Evolutionary conservation across 352 stramenopile species (phyloP), one percentile per base, ranked within the genome.

Genomic region (Phytophthora sojae): DNA sequence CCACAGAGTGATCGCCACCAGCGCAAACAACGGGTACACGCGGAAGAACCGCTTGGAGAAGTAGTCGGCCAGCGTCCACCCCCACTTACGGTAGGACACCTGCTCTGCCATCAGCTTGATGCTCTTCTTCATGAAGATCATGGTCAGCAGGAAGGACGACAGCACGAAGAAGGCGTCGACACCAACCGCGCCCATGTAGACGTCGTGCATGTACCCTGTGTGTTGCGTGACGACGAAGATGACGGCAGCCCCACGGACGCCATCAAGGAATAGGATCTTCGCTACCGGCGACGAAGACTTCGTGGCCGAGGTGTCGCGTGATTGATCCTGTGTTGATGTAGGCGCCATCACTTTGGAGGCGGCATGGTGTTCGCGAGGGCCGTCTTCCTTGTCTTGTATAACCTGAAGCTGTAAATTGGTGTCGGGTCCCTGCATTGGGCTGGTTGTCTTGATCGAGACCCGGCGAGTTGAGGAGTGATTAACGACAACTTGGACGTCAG

Each of bases 211-310:
- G 54, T 60, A 60, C 3, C 54, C n/a, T 21, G 54, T 35, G 35
- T 60, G 54, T 14, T 60, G 54, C 9, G 54, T 60, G 19, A 60
- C 49, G 49, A 66, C 59, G 9, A 66, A 66, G 2, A 66, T 53
- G 59, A 66, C 59, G 9, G 59, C 59, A n/a, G 32, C 19, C 1
- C 59, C 59, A 14, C 59, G 59, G 2, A 66, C 45, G 6, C 59
- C 59, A 5, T 66, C 59, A 7, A 66, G 59, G 35, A 67, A 67
- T 7, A 67, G 37, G 12, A 67, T 59, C n/a, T 67, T 67, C 32
- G 60, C 60, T 26, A 35, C 37, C 9, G 60, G 60, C 32, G 61
- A 62, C 26, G 42, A n/a, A 21, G 8, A 15, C 15, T 8, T 50
- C 42, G n/a, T n/a, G n/a, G n/a, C n/a, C n/a, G n/a, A n/a, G n/a